Base-by-base conservation (phyloP, 768 basidiomycete genomes). In the Russula virescens region DNA sequence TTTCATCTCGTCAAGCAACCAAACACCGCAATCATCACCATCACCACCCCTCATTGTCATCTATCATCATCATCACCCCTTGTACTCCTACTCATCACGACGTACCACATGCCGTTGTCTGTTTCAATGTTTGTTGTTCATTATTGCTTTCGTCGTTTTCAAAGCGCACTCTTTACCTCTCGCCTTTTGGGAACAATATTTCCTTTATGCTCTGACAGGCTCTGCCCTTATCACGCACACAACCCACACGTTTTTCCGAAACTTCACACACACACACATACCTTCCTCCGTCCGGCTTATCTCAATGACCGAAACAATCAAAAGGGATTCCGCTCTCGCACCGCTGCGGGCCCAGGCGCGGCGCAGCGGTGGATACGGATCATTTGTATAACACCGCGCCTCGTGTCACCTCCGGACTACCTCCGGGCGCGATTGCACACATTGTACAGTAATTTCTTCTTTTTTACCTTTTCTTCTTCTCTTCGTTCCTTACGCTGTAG, bases 171-270 rank as follows among this genome's bases (percentile, higher is more conserved):
- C 26, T 40, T 28, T 35, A 14, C 11, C 38, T 46, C 23, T n/a
- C 45, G 16, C 18, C 31, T 35, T 25, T 53, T 40, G 56, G 56
- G 51, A 58, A 46, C 55, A 31, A 47, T 34, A 14, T 53, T 31
- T 46, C 50, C 51, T 60, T 43, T 45, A n/a, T 21, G 18, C 45
- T 35, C 43, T 31, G 31, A 8, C 31, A 31, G 8, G 31, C 31
- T 31, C 31, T 31, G 8, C 18, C 48, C n/a, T 52, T 34, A 35
- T 53, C 43, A 38, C 42, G 31, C 31, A 31, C 31, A 31, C 31
- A 31, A 31, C 50, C 55, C 61, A 58, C 55, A 62, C 56, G 56
- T 58, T 63, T 58, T 58, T 42, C 35, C 56, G 56, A 53, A 57
- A 35, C 31, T 52, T 31, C 45, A n/a, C 51, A 45, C 54, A 40